A percentile compares a stretch with the other conserved stretches of the same genome.
Evolutionary conservation across 2,329 filamentous ascomycete species (phyloP).

Genomic region (Cryphonectria japonica): DNA sequence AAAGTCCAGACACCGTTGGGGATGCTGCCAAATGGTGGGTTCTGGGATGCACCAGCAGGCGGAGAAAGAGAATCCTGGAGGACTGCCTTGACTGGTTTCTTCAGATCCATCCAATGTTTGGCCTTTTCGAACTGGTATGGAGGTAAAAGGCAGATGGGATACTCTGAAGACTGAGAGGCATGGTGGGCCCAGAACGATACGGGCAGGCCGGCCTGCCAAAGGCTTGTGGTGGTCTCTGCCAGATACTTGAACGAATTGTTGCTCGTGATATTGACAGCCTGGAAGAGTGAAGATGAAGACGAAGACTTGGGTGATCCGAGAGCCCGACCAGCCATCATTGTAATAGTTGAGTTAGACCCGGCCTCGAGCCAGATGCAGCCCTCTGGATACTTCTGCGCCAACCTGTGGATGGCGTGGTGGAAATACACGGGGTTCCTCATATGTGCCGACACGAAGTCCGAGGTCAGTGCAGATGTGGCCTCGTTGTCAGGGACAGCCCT

Average conservation of each 20-base stretch:
- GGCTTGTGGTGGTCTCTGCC: slow-evolving; percentile 33
- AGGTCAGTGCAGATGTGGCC: neutral
- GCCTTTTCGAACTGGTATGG: slow-evolving; percentile 49
- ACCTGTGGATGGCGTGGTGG: slow-evolving; percentile 37
- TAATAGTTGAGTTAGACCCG: slow-evolving; percentile 44
- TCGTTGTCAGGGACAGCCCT: neutral
- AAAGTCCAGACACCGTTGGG: slow-evolving; percentile 30
- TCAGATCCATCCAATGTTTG: slow-evolving; percentile 44
- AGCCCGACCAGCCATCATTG: slow-evolving; percentile 39
- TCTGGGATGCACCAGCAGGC: too few relatives aligned
- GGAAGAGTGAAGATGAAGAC: slow-evolving; percentile 32
- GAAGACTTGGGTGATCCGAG: slow-evolving; percentile 6
- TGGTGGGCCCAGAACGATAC: slow-evolving; percentile 45
- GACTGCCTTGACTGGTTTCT: slow-evolving; percentile 32
- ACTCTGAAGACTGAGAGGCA: slow-evolving; percentile 33
- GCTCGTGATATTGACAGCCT: slow-evolving; percentile 34
- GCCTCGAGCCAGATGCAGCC: slow-evolving; percentile 45
- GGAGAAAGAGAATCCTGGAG: slow-evolving; percentile 14
- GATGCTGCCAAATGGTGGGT: neutral
- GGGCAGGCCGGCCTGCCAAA: slow-evolving; percentile 46
- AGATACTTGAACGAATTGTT: slow-evolving; percentile 31
- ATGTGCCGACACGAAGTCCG: slow-evolving; percentile 39
- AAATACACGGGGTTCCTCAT: slow-evolving; percentile 50
- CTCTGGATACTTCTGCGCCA: slow-evolving; percentile 29
- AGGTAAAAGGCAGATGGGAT: slow-evolving; percentile 38